A percentile compares a stretch with the other conserved stretches of the same genome.
phyloP scores from a whole-genome alignment of 2,329 filamentous ascomycete genomes.

The Fusarium guadeloupense region DNA sequence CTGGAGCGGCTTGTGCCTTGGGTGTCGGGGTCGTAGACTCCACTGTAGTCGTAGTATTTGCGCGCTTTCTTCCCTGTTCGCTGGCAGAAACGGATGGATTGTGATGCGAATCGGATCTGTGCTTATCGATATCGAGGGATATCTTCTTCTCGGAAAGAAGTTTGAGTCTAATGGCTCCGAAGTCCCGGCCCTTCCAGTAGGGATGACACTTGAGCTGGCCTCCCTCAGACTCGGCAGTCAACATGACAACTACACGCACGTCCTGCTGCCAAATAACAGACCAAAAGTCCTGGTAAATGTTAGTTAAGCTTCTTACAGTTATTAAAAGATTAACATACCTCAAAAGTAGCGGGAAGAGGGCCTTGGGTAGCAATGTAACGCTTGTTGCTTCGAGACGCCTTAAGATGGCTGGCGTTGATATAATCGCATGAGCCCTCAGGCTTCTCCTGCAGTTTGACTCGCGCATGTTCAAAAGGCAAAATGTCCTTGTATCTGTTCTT shows the following conservation, averaged over 20 bases:
- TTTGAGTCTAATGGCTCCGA: conserved; percentile 79
- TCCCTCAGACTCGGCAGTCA: conserved; percentile 93
- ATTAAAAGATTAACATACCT: conserved; percentile 62
- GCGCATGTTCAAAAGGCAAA: conserved; percentile 91
- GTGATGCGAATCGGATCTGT: conserved; percentile 53
- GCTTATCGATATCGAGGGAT: conserved; percentile 74
- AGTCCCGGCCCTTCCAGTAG: conserved; percentile 86
- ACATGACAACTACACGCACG: conserved; percentile 92
- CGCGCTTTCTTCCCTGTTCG: conserved; percentile 60
- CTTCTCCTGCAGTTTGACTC: conserved; percentile 80
- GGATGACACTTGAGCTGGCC: conserved; percentile 94
- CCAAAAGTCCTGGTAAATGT: conserved; percentile 84
- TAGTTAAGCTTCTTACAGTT: conserved; percentile 26
- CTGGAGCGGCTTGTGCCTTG: conserved; percentile 40
- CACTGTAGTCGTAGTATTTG: conserved; percentile 62
- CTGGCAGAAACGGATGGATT: conserved; percentile 38
- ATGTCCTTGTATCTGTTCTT: conserved; percentile 99
- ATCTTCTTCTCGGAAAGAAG: conserved; percentile 83
- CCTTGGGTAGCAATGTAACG: conserved; percentile 96
- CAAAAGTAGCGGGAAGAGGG: conserved; percentile 89
- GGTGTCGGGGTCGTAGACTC: conserved; percentile 47
- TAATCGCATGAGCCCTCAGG: conserved; percentile 83
- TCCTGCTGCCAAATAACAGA: conserved; percentile 97
- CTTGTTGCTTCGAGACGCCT: conserved; percentile 83
- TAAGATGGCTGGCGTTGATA: conserved; percentile 90